phyloP scores from a whole-genome alignment of 495 filamentous ascomycete genomes.

The Parmelia sp. region DNA sequence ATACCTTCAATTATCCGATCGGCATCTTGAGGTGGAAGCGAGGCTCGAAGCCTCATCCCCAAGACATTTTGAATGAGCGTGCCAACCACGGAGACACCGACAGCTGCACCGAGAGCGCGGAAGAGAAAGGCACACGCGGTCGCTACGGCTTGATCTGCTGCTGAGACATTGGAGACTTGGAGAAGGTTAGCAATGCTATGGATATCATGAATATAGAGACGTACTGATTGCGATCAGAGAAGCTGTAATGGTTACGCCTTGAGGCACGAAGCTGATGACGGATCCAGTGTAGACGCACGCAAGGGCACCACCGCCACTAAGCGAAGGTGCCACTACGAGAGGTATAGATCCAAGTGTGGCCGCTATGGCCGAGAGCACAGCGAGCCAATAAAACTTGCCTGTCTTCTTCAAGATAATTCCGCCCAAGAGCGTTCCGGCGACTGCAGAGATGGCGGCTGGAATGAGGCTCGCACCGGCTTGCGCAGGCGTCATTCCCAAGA shows the following conservation, averaged over 20 bases:
- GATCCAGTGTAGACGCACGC: constrained; percentile 14
- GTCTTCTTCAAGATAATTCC: constrained; percentile 17
- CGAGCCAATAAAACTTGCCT: constrained; percentile 20
- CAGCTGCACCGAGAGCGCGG: constrained; percentile 18
- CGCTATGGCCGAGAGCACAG: not conserved
- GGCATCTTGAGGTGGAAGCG: constrained; percentile 13
- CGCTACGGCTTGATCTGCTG: constrained; percentile 21
- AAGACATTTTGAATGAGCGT: constrained; percentile 16
- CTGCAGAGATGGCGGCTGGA: constrained; percentile 5
- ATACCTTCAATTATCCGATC: constrained; percentile 13
- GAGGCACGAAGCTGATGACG: constrained; percentile 14
- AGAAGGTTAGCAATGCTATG: not conserved
- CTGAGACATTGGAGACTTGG: constrained; percentile 17
- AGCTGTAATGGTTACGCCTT: constrained; percentile 17
- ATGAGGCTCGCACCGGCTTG: constrained; percentile 17
- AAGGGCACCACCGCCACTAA: constrained; percentile 25
- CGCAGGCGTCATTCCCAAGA: constrained; percentile 10
- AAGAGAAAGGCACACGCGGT: constrained; percentile 22
- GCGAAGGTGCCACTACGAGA: constrained; percentile 20
- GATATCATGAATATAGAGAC: not conserved
- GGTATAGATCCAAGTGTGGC: constrained; percentile 12
- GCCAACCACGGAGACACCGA: constrained; percentile 19
- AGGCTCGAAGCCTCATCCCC: constrained; percentile 10
- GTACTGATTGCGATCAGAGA: constrained; percentile 19
- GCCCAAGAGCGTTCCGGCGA: constrained; percentile 15